These are phyloP conservation scores for Trypanosoma conorhini DNA, from an alignment of 208 protist species.

Conservation along the genomic window DNA sequence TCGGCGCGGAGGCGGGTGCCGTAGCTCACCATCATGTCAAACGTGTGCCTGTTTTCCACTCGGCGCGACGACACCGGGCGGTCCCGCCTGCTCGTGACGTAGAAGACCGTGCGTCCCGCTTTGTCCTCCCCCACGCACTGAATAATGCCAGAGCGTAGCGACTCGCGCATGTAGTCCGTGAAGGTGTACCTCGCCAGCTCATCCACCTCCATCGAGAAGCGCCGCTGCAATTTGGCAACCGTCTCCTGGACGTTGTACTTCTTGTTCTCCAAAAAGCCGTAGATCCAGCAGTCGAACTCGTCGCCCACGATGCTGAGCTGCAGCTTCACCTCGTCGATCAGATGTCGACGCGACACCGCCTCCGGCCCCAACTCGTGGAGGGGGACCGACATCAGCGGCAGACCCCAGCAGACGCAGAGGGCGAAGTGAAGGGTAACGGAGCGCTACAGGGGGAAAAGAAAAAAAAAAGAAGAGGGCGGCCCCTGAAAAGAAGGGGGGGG, in stretches of 20 bases:
- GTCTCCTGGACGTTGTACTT: slow-evolving; percentile 28
- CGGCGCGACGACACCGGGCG: background rate
- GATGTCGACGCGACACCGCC: slow-evolving; percentile 47
- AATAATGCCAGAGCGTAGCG: slow-evolving; percentile 56
- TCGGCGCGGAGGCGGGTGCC: slow-evolving; percentile 24
- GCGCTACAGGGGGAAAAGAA: background rate
- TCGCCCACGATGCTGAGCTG: slow-evolving; percentile 60
- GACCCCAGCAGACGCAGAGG: no score
- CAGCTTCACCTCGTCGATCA: slow-evolving; percentile 68
- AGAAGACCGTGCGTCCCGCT: slow-evolving; percentile 28
- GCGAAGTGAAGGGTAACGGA: no score
- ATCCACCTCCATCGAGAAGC: slow-evolving; percentile 20
- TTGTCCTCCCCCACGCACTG: slow-evolving; percentile 33
- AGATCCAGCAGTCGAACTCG: slow-evolving; percentile 44
- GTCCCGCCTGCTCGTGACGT: slow-evolving; percentile 23
- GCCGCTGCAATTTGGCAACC: slow-evolving; percentile 19
- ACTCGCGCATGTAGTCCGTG: slow-evolving; percentile 29
- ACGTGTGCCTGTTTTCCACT: slow-evolving; percentile 17
- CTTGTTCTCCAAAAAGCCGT: slow-evolving; percentile 33
- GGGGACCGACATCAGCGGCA: slow-evolving; percentile 28
- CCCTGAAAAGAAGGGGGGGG: no score
- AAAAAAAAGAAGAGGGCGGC: background rate
- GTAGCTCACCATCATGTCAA: slow-evolving; percentile 34
- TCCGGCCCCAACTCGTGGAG: slow-evolving; percentile 56
- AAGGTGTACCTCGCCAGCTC: slow-evolving; percentile 19